Base-by-base conservation (phyloP, 139 green algal species). In the Asterochloris sp. region DNA sequence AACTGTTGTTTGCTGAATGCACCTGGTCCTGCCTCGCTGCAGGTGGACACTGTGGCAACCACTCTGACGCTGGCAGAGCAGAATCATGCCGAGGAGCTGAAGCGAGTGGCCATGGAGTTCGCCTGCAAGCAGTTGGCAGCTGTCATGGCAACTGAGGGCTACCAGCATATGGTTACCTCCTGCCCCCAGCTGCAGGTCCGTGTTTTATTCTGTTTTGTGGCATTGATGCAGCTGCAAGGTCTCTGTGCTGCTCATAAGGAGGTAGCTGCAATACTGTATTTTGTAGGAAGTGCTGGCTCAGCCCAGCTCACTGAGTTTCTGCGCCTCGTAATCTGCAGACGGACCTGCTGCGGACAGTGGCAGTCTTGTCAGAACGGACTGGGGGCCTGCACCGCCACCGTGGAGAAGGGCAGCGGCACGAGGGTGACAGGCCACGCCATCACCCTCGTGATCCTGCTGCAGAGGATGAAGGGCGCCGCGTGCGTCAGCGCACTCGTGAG, bases 41-140 rank as follows among this genome's bases (percentile, higher is more conserved):
- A 90, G 76, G 88, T 96, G 66, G 93, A 98, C 38, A 97, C 92
- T 0, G 97, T 96, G 73, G 97, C 94, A n/a, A 98, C 94, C 23
- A 99, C 97, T 24, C 88, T 99, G 82, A 91, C 96, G 74, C 89
- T 99, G 76, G 97, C 96, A 24, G 97, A 99, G 89, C 92, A 98
- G 86, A 98, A 98, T 87, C 93, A 98, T 83, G 96, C 95, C 38
- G 76, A 79, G 27, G 92, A 97, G 83, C 88, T 97, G 27, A 97
- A 96, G 86, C 91, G 90, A 27, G 94, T 98, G 64, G 98, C 95
- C 90, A 86, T 99, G 63, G 93, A 98, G 74, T 99, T 96, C 90
- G 93, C 97, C 27, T 91, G 90, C 82, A 85, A 89, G 17, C 94
- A 99, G 88, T 91, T 98, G 86, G 79, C 87, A 26, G 81, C 86